phyloP scores from a whole-genome alignment of 2,329 filamentous ascomycete genomes.

The Didymosphaeria variabile region DNA sequence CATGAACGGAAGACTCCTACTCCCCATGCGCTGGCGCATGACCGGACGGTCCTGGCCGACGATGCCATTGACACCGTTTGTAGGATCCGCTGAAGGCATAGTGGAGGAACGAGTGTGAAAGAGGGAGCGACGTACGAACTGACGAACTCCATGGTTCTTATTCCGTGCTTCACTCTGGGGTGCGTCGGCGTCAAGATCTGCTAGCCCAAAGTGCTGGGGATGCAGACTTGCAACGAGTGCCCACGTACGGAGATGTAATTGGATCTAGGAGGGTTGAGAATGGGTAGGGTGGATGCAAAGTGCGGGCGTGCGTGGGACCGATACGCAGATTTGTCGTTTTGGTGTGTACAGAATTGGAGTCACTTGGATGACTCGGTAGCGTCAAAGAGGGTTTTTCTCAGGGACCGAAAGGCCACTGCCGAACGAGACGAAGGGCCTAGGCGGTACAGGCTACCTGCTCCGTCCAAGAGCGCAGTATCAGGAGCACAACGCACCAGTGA shows the following conservation, averaged over 20 bases:
- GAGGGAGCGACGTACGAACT: slow-evolving; percentile 48
- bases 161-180: slow-evolving; percentile 35
- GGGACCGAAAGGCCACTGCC: slow-evolving; percentile 35
- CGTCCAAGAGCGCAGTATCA: not conserved
- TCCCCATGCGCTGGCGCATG: slow-evolving; percentile 39
- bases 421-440: slow-evolving; percentile 13
- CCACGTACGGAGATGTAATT: slow-evolving; percentile 39
- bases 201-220: slow-evolving; percentile 28
- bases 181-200: slow-evolving; percentile 29
- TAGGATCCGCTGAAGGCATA: slow-evolving; percentile 35
- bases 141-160: slow-evolving; percentile 52
- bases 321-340: slow-evolving; percentile 42
- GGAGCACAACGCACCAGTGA: slow-evolving; percentile 2
- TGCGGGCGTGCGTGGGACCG: slow-evolving; percentile 30
- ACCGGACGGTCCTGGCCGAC: slow-evolving; percentile 26
- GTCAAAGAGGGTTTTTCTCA: slow-evolving; percentile 39
- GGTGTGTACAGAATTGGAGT: slow-evolving; percentile 37
- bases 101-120: slow-evolving; percentile 20
- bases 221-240: slow-evolving; percentile 31
- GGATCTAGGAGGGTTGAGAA: slow-evolving; percentile 24
- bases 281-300: slow-evolving; percentile 25
- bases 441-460: slow-evolving; percentile 4
- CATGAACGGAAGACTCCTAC: slow-evolving; percentile 48
- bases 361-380: slow-evolving; percentile 28
- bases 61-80: slow-evolving; percentile 28